phyloP scores from a whole-genome alignment of 768 basidiomycete species.

The Termitomyces sp. region DNA sequence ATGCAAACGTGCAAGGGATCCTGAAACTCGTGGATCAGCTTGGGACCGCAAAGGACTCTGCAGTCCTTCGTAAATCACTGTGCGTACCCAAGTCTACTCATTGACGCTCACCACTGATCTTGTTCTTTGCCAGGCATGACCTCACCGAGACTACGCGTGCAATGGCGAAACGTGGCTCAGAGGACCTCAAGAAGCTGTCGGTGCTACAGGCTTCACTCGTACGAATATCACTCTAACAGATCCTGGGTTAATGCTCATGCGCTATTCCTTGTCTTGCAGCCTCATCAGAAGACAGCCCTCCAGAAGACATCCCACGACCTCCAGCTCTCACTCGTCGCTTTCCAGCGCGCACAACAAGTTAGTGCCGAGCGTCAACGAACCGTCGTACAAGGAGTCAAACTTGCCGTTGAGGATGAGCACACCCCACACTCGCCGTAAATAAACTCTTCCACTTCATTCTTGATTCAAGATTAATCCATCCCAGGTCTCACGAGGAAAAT shows the following conservation, averaged over 20 bases:
- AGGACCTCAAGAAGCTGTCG: conserved; percentile 87
- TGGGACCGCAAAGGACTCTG: conserved; percentile 78
- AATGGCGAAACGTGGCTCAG: conserved; percentile 91
- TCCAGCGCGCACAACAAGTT: conserved; percentile 86
- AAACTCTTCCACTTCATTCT: conserved; percentile 3
- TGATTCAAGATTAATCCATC: conserved; percentile 6
- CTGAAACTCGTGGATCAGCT: conserved; percentile 95
- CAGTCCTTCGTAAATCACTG: conserved; percentile 77
- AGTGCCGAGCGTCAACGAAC: conserved; percentile 88
- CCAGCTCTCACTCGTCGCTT: conserved; percentile 82
- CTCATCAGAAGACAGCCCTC: conserved; percentile 75
- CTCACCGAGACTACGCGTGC: conserved; percentile 90
- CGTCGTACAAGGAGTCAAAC: conserved; percentile 81
- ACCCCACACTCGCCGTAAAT: conserved; percentile 20
- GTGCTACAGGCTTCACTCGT: conserved; percentile 59
- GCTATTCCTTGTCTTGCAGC: conserved; percentile 34
- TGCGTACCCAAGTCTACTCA: conserved; percentile 33
- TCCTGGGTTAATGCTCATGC: neutral
- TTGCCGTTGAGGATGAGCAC: conserved; percentile 74
- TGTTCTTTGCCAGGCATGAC: conserved; percentile 60
- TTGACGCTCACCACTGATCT: neutral
- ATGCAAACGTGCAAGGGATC: conserved; percentile 94
- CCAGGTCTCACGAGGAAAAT: conserved; percentile 28
- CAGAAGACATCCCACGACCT: conserved; percentile 94
- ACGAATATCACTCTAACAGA: conserved; percentile 15